Base-by-base conservation (phyloP, 2,329 filamentous ascomycete genomes). In the Helicocarpus griseus region DNA sequence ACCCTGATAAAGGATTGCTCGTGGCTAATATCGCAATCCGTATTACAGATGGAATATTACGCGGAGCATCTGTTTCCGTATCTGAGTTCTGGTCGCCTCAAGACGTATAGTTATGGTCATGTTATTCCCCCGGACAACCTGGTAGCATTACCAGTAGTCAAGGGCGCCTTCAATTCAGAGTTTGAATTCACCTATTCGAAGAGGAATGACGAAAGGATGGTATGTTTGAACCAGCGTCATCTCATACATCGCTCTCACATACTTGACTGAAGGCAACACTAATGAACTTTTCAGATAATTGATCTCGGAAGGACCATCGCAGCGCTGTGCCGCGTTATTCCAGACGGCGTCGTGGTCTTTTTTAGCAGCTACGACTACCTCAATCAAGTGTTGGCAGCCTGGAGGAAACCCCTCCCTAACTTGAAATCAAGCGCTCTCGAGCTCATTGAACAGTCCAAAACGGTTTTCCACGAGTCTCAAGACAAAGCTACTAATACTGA, bases 351-450 rank as follows among this genome's bases (percentile, higher is more conserved):
- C 1, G 89, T 98, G 0, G 83, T 90, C 0, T 98, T 98, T 73
- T 97, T 98, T 60, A 90, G 93, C 1, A 95, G 89, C 67, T 97
- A 98, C 66, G 80, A 86, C 8, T 97, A 95, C 65, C 79, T 98
- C 0, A 83, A 89, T 46, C 80, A 83, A 44, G 87, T 95, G 5
- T 71, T 85, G 5, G 64, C 68, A 2, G 70, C 72, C 0, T 90
- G 87, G 86, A 76, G 80, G 58, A 69, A 64, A 48, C 60, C 63
- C 5, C 64, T 59, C 5, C 21, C 56, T 11, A 60, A 58, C 60
- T 57, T 60, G 26, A 61, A 55, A 14, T 58, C 56, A 13, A 67
- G 60, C 2, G 53, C 64, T 2, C 58, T 70, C 19, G 48, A 59
- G 47, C 51, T 63, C 1, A 65, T 72, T 44, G 58, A 65, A 53